Conservation (phyloP, 805 yeast species). For the Candida saitoana region DNA sequence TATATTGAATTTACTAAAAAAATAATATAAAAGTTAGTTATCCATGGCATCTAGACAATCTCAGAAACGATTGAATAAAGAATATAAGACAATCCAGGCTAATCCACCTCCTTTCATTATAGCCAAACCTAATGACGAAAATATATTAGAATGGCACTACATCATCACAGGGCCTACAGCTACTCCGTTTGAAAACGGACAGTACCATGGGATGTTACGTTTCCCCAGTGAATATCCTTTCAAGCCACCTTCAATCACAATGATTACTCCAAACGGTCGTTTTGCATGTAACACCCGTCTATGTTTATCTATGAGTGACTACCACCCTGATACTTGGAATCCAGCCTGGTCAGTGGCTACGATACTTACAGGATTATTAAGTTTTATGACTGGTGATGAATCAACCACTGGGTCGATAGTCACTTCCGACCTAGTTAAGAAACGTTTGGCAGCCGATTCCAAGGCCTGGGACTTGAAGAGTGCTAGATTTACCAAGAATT, state of each 20-base stretch:
- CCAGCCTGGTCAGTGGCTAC: slow-evolving; percentile 95
- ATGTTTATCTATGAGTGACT: slow-evolving; percentile 91
- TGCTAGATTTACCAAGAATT: slow-evolving; percentile 54
- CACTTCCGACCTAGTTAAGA: slow-evolving; percentile 57
- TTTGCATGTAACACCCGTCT: slow-evolving; percentile 76
- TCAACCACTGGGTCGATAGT: slow-evolving; percentile 77
- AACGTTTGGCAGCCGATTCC: slow-evolving; percentile 54
- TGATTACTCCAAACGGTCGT: slow-evolving; percentile 88
- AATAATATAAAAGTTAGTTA: too few species aligned
- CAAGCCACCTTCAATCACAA: slow-evolving; percentile 85
- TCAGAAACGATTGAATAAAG: slow-evolving; percentile 60
- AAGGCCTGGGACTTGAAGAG: slow-evolving; percentile 57
- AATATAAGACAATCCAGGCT: slow-evolving; percentile 70
- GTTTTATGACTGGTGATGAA: slow-evolving; percentile 90
- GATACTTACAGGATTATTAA: slow-evolving; percentile 77
- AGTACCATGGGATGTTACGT: slow-evolving; percentile 81
- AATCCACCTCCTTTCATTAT: slow-evolving; percentile 81
- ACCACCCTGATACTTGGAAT: slow-evolving; percentile 93
- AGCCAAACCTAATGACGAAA: slow-evolving; percentile 84
- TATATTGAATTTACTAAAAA: too few species aligned
- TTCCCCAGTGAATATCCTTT: slow-evolving; percentile 87
- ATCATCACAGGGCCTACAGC: slow-evolving; percentile 88
- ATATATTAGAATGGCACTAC: slow-evolving; percentile 92
- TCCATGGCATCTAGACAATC: slow-evolving; percentile 39
- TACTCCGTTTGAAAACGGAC: slow-evolving; percentile 82